These are phyloP conservation scores for Saturnispora sekii DNA, from an alignment of 805 yeast species.

Conservation along the genomic window DNA sequence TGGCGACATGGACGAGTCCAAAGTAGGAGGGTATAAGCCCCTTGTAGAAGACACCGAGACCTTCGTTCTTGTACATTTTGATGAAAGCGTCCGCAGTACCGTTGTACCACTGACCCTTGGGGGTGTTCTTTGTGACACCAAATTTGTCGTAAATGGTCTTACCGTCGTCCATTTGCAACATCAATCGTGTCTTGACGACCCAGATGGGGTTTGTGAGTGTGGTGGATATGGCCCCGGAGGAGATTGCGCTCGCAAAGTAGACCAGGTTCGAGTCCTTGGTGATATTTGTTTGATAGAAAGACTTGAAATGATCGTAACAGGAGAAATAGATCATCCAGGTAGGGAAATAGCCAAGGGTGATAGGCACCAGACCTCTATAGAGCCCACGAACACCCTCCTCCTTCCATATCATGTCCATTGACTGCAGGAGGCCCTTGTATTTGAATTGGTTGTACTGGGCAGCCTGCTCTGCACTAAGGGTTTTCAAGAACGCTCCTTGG, in stretches of 20 bases:
- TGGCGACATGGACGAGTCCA: slow-evolving; percentile 89
- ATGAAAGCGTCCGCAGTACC: slow-evolving; percentile 80
- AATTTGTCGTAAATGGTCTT: slow-evolving; percentile 30
- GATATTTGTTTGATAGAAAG: slow-evolving; percentile 18
- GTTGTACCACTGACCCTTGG: slow-evolving; percentile 37
- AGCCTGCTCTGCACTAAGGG: slow-evolving; percentile 9
- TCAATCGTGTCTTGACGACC: slow-evolving; percentile 93
- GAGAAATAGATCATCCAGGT: slow-evolving; percentile 96
- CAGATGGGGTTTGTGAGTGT: slow-evolving; percentile 88
- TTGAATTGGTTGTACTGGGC: slow-evolving; percentile 20
- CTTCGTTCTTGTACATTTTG: slow-evolving; percentile 73
- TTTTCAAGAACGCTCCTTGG: slow-evolving; percentile 47
- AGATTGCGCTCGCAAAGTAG: slow-evolving; percentile 57
- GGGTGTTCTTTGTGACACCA: slow-evolving; percentile 6
- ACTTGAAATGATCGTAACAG: slow-evolving; percentile 74
- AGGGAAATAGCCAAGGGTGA: slow-evolving; percentile 87
- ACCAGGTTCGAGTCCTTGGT: slow-evolving; percentile 24
- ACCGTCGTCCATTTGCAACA: slow-evolving; percentile 64
- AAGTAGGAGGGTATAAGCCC: slow-evolving; percentile 86
- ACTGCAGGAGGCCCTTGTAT: slow-evolving; percentile 53
- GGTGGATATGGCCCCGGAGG: slow-evolving; percentile 85
- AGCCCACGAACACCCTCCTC: slow-evolving; percentile 82
- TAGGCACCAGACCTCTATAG: slow-evolving; percentile 88
- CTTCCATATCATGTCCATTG: slow-evolving; percentile 51
- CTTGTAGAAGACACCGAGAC: slow-evolving; percentile 70